Evolutionary conservation across 805 yeast species (phyloP).

Genomic region (Myxozyma lipomycoides): DNA sequence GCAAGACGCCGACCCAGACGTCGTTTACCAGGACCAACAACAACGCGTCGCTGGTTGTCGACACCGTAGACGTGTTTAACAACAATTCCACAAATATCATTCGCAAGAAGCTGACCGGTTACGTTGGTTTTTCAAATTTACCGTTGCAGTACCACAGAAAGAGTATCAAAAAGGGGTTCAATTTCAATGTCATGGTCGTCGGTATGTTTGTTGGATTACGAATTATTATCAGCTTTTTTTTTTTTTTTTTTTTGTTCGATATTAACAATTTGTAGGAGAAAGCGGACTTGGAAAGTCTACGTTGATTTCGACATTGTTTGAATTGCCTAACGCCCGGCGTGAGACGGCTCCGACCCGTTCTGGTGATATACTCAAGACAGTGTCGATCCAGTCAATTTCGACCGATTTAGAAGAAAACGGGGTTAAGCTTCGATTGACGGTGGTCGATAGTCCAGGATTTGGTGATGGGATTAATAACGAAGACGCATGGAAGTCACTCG

Average conservation of each 20-base stretch:
- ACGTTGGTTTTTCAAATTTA: constrained; percentile 94
- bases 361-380: constrained; percentile 40
- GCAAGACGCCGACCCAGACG: background rate
- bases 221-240: background rate
- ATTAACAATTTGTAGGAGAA: constrained; percentile 43
- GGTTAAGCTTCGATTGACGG: constrained; percentile 76
- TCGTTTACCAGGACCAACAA: too few relatives aligned
- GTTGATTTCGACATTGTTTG: constrained; percentile 83
- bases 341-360: constrained; percentile 8
- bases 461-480: constrained; percentile 74
- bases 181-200: constrained; percentile 81
- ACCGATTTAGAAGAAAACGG: constrained; percentile 90
- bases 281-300: constrained; percentile 92
- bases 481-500: constrained; percentile 77
- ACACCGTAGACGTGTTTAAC: constrained; percentile 1
- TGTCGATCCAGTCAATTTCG: constrained; percentile 56
- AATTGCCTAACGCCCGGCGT: constrained; percentile 42
- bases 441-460: constrained; percentile 89
- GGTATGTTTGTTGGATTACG: constrained; percentile 40
- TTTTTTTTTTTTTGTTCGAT: background rate
- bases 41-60: constrained; percentile 2
- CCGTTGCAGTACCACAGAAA: constrained; percentile 99
- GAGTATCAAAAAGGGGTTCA: constrained; percentile 84
- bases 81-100: constrained; percentile 50
- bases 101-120: constrained; percentile 80